These are phyloP conservation scores for Talaromyces sp. DNA, from an alignment of 2,329 filamentous ascomycete genomes.

Conservation along the genomic window DNA sequence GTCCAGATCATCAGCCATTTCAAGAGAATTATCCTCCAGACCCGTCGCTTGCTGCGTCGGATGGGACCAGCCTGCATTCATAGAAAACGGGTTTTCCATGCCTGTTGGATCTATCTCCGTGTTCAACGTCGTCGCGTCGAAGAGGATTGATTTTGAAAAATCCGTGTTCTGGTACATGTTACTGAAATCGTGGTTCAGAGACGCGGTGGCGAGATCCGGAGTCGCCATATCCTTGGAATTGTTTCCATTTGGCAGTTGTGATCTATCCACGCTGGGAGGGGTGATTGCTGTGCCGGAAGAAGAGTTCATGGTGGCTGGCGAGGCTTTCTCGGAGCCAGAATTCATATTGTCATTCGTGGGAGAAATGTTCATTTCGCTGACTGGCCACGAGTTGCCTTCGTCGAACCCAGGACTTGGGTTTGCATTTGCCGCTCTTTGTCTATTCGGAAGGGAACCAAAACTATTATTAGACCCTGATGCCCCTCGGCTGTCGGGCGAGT, in stretches of 20 bases:
- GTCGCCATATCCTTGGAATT: not conserved
- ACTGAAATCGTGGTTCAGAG: not conserved
- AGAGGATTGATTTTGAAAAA: slow-evolving; percentile 4
- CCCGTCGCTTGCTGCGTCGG: not conserved
- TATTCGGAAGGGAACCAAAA: not conserved
- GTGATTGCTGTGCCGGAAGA: slow-evolving; percentile 33
- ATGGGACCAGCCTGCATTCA: slow-evolving; percentile 28
- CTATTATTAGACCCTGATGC: not conserved
- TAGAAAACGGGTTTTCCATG: slow-evolving; percentile 20
- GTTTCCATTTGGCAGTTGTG: slow-evolving; percentile 5
- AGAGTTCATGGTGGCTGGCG: slow-evolving; percentile 31
- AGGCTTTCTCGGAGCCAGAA: slow-evolving; percentile 30
- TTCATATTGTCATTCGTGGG: slow-evolving; percentile 26
- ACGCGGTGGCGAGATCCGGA: not conserved
- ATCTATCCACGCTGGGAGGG: slow-evolving; percentile 23
- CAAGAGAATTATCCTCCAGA: not conserved
- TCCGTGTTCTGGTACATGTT: not conserved
- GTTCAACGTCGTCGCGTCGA: slow-evolving; percentile 5
- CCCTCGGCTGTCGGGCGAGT: slow-evolving; percentile 7
- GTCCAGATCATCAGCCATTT: slow-evolving; percentile 17
- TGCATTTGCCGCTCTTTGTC: not conserved
- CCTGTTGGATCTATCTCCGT: slow-evolving; percentile 15
- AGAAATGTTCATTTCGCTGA: slow-evolving; percentile 28
- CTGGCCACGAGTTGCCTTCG: slow-evolving; percentile 12
- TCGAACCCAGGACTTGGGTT: slow-evolving; percentile 6